Evolutionary conservation across 2,329 filamentous ascomycete genomes (phyloP), one percentile per base, ranked within the genome.

Genomic region (Hysterium pulicare): DNA sequence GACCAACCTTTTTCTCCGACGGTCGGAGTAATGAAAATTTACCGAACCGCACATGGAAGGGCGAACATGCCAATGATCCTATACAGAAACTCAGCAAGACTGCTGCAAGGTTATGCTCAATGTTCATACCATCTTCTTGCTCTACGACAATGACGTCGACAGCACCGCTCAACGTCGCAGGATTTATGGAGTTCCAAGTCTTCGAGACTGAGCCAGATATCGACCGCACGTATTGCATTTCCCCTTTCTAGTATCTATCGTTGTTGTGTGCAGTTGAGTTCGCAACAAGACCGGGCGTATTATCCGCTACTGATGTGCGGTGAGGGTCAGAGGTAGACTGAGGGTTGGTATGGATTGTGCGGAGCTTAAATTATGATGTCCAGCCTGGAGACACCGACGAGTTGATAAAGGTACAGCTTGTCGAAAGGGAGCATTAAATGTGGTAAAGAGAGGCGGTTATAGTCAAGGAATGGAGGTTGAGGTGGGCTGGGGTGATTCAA

Each of bases 131-230:
- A 77, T 98, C 93, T 64, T 91, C 88, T 55, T 94, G 90, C 70
- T 98, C 90, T 45, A 98, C 90, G 42, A 98, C 91, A 55, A 98
- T 95, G 56, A 97, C 91, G 77, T 98, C 93, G 72, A 98, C 97
- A 62, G 93, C 93, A 62, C 93, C 93, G 72, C 89, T 95, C 44
- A 98, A 81, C 10, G 93, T 98, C 33, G 93, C 90, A 38, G 93
- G 93, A 69, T 98, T 98, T 77, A 98, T 95, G 20, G 90, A 96
- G 71, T 98, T 98, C 93, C 93, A 98, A 68, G 93, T 91, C 73
- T 93, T 96, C 57, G 90, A 95, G 59, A 98, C 91, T 40, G 90
- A 94, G 66, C 90, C 90, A 69, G 89, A 93, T 58, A 97, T 81
- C 62, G 90, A 95, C 56, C 93, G 82, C 55, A 97, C 90, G 86